phyloP scores from a whole-genome alignment of 129 eudicot genomes.

The Glebionis coronaria region DNA sequence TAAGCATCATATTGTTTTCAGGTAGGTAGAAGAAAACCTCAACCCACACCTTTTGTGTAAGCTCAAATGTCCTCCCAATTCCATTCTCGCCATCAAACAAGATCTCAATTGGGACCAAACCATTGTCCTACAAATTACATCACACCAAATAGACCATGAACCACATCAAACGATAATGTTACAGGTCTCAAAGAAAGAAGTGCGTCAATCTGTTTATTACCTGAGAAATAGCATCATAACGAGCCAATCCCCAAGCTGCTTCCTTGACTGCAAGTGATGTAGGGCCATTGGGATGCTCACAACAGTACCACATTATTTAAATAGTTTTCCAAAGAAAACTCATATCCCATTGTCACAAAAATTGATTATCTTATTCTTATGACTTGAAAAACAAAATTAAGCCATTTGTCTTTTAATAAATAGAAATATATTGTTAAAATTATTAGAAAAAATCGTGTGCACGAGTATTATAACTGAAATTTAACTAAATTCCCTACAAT shows the following conservation, averaged over 20 bases:
- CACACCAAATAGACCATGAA: slow-evolving; percentile 15
- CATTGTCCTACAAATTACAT: slow-evolving; percentile 55
- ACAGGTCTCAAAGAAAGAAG: not conserved
- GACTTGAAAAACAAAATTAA: too few relatives aligned
- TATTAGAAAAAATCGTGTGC: too few relatives aligned
- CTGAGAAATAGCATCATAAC: slow-evolving; percentile 88
- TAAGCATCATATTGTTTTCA: slow-evolving; percentile 54
- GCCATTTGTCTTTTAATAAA: too few relatives aligned
- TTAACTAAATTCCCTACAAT: too few relatives aligned
- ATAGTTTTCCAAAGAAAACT: too few relatives aligned
- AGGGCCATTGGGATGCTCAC: slow-evolving; percentile 92
- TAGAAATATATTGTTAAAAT: too few relatives aligned
- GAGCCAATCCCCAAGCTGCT: slow-evolving; percentile 93
- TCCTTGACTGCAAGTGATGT: slow-evolving; percentile 86
- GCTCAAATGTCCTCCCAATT: slow-evolving; percentile 59
- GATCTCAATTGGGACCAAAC: slow-evolving; percentile 74
- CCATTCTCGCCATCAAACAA: slow-evolving; percentile 72
- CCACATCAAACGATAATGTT: slow-evolving; percentile 18
- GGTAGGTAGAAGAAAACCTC: slow-evolving; percentile 79
- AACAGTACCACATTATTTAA: too few relatives aligned
- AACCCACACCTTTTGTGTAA: slow-evolving; percentile 71
- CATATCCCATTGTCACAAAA: too few relatives aligned
- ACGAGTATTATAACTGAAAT: too few relatives aligned
- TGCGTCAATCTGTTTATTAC: slow-evolving; percentile 26
- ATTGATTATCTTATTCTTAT: too few relatives aligned